Percentiles rank a stretch among this genome's conserved stretches.
These are phyloP conservation scores for Erythrophleum fordii DNA, from an alignment of 306 rosid genomes.

Conservation along the genomic window DNA sequence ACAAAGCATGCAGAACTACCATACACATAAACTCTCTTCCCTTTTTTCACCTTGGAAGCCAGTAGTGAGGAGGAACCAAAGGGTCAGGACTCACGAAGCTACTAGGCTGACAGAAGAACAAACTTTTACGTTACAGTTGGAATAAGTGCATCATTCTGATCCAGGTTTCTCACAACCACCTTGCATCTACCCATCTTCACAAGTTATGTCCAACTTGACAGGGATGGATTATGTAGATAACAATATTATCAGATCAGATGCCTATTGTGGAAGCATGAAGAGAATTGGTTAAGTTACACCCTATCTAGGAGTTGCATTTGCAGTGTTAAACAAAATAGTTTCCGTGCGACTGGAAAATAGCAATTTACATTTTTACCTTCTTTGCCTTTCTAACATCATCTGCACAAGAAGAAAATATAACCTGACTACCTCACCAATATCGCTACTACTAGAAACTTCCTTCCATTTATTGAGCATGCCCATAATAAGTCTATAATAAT, in stretches of 20 bases:
- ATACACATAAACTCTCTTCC: not conserved
- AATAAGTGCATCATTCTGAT: not conserved
- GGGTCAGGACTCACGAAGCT: not conserved
- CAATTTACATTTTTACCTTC: not conserved
- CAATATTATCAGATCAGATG: not conserved
- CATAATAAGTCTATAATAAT: not conserved
- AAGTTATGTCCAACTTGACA: not conserved
- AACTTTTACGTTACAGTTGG: not conserved
- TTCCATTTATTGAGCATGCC: not conserved
- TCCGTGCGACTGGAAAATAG: not conserved
- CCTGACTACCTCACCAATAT: not conserved
- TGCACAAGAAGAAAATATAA: not conserved
- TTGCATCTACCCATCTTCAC: not conserved
- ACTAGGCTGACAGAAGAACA: slow-evolving; percentile 15
- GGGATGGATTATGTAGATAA: not conserved
- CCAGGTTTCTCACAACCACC: not conserved
- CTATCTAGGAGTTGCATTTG: not conserved
- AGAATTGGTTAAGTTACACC: slow-evolving; percentile 2
- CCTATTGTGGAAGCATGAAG: not conserved
- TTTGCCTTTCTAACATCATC: slow-evolving; percentile 20
- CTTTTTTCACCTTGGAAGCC: not conserved
- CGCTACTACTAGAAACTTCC: slow-evolving; percentile 7
- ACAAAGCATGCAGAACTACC: slow-evolving; percentile 21
- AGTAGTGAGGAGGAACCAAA: not conserved
- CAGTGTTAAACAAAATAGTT: not conserved